Base-by-base conservation (phyloP, 1,139 yeast genomes). In the Diutina pseudorugosa region DNA sequence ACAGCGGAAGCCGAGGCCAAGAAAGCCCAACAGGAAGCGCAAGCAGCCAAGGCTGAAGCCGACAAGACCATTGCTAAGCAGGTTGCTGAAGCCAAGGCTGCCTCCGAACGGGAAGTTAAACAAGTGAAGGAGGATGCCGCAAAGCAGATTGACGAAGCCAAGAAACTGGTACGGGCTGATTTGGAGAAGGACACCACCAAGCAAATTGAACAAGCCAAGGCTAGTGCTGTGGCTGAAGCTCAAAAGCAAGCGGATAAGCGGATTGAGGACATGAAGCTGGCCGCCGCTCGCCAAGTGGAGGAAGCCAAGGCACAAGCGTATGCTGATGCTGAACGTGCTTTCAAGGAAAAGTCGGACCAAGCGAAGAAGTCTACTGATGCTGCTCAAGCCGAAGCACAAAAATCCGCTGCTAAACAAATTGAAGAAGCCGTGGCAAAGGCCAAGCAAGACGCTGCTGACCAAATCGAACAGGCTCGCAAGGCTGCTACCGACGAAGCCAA, bases 381-480 rank as follows among this genome's bases (percentile, higher is more conserved):
- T 16, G 42, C 20, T 40, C 19, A 16, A 50, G 18, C 45, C 40
- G 41, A 14, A 16, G 12, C 33, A 54, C 23, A 56, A 57, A 36
- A 41, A 8, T 41, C 43, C 2, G 36, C 36, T 30, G 36, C 36
- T 11, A 30, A 30, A 14, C 36, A 30, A 30, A 14, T 30, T 6
- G 36, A 30, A 30, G 36, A 30, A 11, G 36, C 36, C n/a, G 14
- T 30, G 5, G 36, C 36, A 4, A 30, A 30, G n/a, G 36, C 36
- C 5, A 30, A 30, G 36, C 14, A 30, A 11, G 36, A 30, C 12
- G 36, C 36, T 30, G n/a, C 30, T 12, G 41, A 43, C 19, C 14
- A 50, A 16, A 19, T 41, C n/a, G 12, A 30, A 30, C 36, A 30
- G n/a, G 36, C 36, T 11, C 36, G 36, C 4, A 18, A 19, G 7